Percentiles rank a stretch among this genome's conserved stretches.
Evolutionary conservation across 2,329 filamentous ascomycete genomes (phyloP).

Genomic region (Cordyceps cateniannulata): DNA sequence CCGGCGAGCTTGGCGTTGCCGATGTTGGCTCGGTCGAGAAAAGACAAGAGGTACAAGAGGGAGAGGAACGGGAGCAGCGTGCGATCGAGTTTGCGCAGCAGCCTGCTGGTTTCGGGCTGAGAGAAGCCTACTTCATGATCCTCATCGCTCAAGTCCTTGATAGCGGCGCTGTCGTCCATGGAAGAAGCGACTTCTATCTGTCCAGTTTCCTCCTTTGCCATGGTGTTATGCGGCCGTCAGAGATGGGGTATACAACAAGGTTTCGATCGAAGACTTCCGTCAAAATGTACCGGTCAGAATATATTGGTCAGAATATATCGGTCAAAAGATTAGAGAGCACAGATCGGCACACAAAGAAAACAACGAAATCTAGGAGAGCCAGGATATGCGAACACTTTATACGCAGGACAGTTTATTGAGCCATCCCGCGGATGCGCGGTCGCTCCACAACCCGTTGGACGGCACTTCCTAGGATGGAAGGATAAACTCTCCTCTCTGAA

Average conservation of each 20-base stretch:
- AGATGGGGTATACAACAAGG: too few species aligned
- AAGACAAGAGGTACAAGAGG: constrained; percentile 51
- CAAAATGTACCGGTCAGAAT: too few species aligned
- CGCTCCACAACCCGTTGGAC: too few species aligned
- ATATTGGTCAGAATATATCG: too few species aligned
- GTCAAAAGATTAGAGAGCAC: too few species aligned
- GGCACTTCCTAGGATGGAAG: too few species aligned
- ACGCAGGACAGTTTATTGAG: too few species aligned
- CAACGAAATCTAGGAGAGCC: too few species aligned
- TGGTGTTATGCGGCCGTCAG: not conserved
- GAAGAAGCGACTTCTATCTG: constrained; percentile 6
- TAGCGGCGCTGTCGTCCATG: not conserved
- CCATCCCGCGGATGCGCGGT: too few species aligned
- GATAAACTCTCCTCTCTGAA: too few species aligned
- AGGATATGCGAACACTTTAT: too few species aligned
- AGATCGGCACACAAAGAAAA: too few species aligned
- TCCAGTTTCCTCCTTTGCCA: not conserved
- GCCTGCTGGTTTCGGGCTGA: constrained; percentile 33
- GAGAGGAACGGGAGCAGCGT: constrained; percentile 50
- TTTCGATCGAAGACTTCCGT: not conserved
- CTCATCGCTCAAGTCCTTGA: constrained; percentile 4
- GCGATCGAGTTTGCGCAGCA: constrained; percentile 44
- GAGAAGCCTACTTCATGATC: constrained; percentile 20
- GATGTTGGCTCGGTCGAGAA: constrained; percentile 35
- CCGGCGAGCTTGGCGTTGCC: constrained; percentile 56